Percentiles rank a stretch among this genome's conserved stretches.
Evolutionary conservation across 179 eudicot genomes (phyloP).

Genomic region (Patellifolia procumbens): DNA sequence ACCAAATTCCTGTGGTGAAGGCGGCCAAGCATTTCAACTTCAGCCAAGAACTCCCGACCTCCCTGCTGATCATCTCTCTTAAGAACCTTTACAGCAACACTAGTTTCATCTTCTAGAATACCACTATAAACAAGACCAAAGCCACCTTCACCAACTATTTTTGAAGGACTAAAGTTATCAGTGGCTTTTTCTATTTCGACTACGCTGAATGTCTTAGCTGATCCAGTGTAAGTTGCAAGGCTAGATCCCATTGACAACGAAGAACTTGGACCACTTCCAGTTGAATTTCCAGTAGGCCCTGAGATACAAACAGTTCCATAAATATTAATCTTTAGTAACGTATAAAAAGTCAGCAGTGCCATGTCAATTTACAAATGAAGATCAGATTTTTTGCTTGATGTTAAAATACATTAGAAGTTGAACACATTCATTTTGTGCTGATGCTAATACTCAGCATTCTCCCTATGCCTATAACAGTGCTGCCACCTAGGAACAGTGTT

Average conservation of each 20-base stretch:
- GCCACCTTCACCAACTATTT: conserved; percentile 91
- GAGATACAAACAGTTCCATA: conserved; percentile 12
- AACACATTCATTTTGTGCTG: neutral
- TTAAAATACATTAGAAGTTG: neutral
- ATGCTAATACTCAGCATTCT: neutral
- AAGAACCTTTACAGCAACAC: conserved; percentile 86
- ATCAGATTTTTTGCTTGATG: too few species aligned
- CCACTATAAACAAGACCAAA: conserved; percentile 91
- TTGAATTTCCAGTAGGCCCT: conserved; percentile 41
- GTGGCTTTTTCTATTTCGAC: conserved; percentile 78
- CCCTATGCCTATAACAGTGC: neutral
- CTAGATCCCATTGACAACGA: conserved; percentile 66
- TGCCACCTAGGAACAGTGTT: neutral
- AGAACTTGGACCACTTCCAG: conserved; percentile 71
- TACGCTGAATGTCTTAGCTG: conserved; percentile 75
- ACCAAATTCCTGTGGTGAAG: conserved; percentile 96
- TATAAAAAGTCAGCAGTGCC: too few species aligned
- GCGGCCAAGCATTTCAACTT: conserved; percentile 94
- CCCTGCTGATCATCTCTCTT: conserved; percentile 95
- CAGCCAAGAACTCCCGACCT: conserved; percentile 89
- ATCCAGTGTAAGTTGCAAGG: conserved; percentile 71
- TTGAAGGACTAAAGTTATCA: conserved; percentile 57
- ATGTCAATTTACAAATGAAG: neutral
- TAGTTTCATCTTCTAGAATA: conserved; percentile 70
- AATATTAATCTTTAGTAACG: conserved; percentile 7